Evolutionary conservation across 345 rosid species (phyloP), one percentile per base, ranked within the genome.

Genomic region (Eucalyptus camaldulensis): DNA sequence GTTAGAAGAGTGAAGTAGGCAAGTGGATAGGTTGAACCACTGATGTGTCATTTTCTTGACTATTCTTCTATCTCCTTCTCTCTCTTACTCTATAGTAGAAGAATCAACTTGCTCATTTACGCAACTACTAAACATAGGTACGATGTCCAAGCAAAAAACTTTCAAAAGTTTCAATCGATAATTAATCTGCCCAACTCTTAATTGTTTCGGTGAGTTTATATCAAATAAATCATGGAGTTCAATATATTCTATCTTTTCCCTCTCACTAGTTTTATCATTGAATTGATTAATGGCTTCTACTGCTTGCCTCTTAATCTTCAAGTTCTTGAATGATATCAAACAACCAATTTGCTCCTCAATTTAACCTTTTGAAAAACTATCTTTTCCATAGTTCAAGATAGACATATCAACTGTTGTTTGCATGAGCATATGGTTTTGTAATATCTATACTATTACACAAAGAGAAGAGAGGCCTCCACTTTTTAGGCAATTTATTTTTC

Each of bases 221-320:
- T 10, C 1, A 76, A 76, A 76, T 0, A 76, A 37, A 21, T 76
- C 1, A 2, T 1, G 0, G 8, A 37, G 10, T 24, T 37, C 45
- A 10, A 37, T 72, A 10, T 19, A 19, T 72, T 76, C 5, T 76
- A 40, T 76, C 47, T 76, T 37, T 76, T 76, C 14, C 27, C 47
- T 76, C 83, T 19, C 47, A 21, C 47, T 69, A 69, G 44, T 69
- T 69, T 37, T 2, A 17, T 69, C 12, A 17, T 69, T 69, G 80
- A 17, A 69, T 17, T 2, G 25, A 33, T 33, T 17, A 14, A 65
- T 21, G 47, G 47, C 47, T 76, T 40, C 83, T 21, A 37, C 2
- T 37, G 29, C 47, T 37, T 76, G 27, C 8, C 6, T 37, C 4
- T 21, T 37, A 37, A 76, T 24, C 45, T 37, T 76, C 47, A 76